Percentiles rank a stretch among this genome's conserved stretches.
phyloP scores from a whole-genome alignment of 768 basidiomycete genomes.

The Serendipita sp. region DNA sequence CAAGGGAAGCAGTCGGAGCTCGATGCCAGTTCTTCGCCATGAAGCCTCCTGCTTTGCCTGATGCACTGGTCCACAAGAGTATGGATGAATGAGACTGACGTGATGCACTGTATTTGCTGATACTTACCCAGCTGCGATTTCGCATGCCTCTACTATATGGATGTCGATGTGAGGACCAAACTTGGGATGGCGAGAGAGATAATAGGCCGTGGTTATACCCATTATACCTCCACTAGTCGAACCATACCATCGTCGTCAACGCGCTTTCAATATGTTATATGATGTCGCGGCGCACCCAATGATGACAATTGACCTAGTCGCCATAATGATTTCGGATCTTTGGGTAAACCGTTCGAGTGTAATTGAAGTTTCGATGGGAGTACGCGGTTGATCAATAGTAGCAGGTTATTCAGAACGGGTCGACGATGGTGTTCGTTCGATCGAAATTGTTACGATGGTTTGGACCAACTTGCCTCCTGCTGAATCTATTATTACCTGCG shows the following conservation, averaged over 20 bases:
- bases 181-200: constrained; percentile 41
- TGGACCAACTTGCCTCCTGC: too few species aligned
- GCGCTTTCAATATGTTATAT: not conserved
- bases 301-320: not conserved
- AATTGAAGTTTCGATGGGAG: too few species aligned
- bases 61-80: constrained; percentile 58
- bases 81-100: not conserved
- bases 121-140: constrained; percentile 11
- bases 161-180: constrained; percentile 5
- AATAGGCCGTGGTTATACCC: constrained; percentile 72
- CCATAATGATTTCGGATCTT: not conserved
- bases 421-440: too few species aligned
- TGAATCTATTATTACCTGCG: too few species aligned
- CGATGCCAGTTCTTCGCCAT: constrained; percentile 69
- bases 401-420: too few species aligned
- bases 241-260: not conserved
- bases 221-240: constrained; percentile 56
- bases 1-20: constrained; percentile 42
- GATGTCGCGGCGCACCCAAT: not conserved
- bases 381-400: too few species aligned
- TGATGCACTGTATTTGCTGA: not conserved
- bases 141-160: constrained; percentile 11
- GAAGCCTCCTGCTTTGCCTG: constrained; percentile 73
- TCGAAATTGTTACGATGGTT: too few species aligned
- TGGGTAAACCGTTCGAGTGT: too few species aligned